Conservation (phyloP, 2,329 filamentous ascomycete genomes). For the Phaeophleospora eucalypticola region DNA sequence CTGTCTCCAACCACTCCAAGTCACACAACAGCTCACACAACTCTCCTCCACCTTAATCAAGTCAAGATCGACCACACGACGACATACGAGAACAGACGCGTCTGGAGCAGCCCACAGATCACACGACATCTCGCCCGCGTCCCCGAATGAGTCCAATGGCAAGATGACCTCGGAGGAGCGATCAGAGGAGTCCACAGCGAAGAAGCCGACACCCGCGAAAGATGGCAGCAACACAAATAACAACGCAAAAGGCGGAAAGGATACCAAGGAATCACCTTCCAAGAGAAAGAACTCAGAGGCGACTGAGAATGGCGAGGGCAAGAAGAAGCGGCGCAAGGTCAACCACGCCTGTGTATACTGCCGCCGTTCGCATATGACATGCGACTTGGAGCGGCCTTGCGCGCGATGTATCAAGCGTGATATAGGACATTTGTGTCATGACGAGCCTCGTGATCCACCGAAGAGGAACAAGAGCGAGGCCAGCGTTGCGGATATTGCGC, state of each 20-base stretch:
- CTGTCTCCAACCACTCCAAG: no score
- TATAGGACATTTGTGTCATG: slow-evolving; percentile 96
- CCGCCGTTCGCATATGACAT: slow-evolving; percentile 53
- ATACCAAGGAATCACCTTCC: slow-evolving; percentile 2
- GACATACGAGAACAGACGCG: no score
- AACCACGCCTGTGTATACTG: slow-evolving; percentile 55
- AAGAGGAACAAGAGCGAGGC: slow-evolving; percentile 68
- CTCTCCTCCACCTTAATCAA: no score
- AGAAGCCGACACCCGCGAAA: neutral
- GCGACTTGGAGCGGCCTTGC: slow-evolving; percentile 77
- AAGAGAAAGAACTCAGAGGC: slow-evolving; percentile 25
- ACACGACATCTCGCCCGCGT: no score
- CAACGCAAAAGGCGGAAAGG: neutral
- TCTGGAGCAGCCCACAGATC: no score
- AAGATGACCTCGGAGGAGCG: neutral
- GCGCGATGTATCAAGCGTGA: slow-evolving; percentile 97
- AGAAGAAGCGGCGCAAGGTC: slow-evolving; percentile 52
- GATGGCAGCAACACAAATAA: neutral
- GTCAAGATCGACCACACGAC: no score
- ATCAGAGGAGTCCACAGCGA: neutral
- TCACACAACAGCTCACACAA: no score
- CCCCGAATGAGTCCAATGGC: neutral
- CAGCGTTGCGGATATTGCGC: slow-evolving; percentile 33
- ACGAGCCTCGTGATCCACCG: slow-evolving; percentile 84
- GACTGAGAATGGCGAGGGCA: slow-evolving; percentile 22